phyloP scores from a whole-genome alignment of 1,284 basidiomycete genomes.

The Cryptococcus sp. region DNA sequence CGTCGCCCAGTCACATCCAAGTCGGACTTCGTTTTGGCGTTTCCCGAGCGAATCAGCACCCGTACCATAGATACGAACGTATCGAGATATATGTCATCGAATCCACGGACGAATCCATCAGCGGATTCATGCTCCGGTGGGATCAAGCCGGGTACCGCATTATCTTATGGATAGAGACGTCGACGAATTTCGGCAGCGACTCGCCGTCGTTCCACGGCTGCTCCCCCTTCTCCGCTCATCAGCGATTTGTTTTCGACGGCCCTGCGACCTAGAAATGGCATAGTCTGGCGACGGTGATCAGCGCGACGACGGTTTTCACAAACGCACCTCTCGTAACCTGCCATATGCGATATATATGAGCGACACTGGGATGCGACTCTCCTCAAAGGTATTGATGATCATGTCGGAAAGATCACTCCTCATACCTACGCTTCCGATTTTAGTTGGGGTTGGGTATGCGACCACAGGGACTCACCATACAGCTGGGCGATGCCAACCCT shows the following conservation, averaged over 20 bases:
- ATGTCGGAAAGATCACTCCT: slow-evolving; percentile 72
- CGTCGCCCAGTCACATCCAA: too few species aligned
- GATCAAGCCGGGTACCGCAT: too few species aligned
- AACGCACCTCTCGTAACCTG: slow-evolving; percentile 63
- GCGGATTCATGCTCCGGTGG: too few species aligned
- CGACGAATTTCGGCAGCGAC: slow-evolving; percentile 59
- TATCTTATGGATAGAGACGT: slow-evolving; percentile 9
- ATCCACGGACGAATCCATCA: too few species aligned
- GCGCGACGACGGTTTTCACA: neutral
- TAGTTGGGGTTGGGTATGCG: neutral
- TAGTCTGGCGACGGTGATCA: slow-evolving; percentile 19
- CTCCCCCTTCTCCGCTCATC: slow-evolving; percentile 60
- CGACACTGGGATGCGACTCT: slow-evolving; percentile 1
- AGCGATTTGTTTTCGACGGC: slow-evolving; percentile 73
- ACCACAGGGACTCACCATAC: slow-evolving; percentile 64
- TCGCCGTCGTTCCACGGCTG: slow-evolving; percentile 59
- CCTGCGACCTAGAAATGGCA: slow-evolving; percentile 71
- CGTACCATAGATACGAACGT: too few species aligned
- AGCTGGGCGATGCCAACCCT: slow-evolving; percentile 75
- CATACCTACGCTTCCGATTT: slow-evolving; percentile 64
- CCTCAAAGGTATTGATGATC: slow-evolving; percentile 55
- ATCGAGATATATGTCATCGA: too few species aligned
- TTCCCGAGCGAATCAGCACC: too few species aligned
- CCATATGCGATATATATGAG: slow-evolving; percentile 72
- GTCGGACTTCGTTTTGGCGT: too few species aligned